A percentile compares a stretch with the other conserved stretches of the same genome.
phyloP scores from a whole-genome alignment of 2,329 filamentous ascomycete genomes.

The Nannizzia gypsea region DNA sequence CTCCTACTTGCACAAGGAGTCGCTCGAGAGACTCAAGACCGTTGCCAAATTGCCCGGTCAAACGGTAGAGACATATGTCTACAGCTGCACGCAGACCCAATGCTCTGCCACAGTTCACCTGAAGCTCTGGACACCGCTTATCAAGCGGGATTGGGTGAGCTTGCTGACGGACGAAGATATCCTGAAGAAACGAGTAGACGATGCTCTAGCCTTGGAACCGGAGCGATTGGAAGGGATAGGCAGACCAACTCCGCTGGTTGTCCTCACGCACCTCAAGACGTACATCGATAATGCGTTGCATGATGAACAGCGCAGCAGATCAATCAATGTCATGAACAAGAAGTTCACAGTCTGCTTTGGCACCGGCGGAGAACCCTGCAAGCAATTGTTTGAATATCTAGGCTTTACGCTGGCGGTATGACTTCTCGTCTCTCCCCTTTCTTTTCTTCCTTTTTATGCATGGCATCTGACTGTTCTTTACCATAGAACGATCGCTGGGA shows the following conservation, averaged over 20 bases:
- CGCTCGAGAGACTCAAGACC: conserved; percentile 13
- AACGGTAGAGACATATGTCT: conserved; percentile 37
- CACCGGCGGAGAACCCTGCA: conserved; percentile 42
- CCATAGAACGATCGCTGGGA: conserved; percentile 30
- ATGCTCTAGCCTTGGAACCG: conserved; percentile 40
- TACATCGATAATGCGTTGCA: conserved; percentile 51
- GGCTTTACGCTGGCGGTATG: conserved; percentile 43
- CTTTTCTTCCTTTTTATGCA: background rate
- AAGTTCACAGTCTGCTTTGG: conserved; percentile 54
- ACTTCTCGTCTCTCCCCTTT: conserved; percentile 5
- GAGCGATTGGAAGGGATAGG: conserved; percentile 43
- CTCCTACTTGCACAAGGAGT: conserved; percentile 29
- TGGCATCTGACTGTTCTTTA: background rate
- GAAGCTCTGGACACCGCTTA: conserved; percentile 39
- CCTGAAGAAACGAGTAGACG: conserved; percentile 43
- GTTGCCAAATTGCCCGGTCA: conserved; percentile 21
- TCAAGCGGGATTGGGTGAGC: conserved; percentile 38
- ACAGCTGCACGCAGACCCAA: conserved; percentile 46
- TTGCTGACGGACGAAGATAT: conserved; percentile 44
- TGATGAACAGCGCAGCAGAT: conserved; percentile 38
- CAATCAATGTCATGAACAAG: conserved; percentile 50
- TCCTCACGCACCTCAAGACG: conserved; percentile 44
- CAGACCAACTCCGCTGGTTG: conserved; percentile 42
- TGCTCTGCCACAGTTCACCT: conserved; percentile 46
- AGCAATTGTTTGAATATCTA: conserved; percentile 44